phyloP scores from a whole-genome alignment of 2,329 filamentous ascomycete species.

The Cryoendolithus antarcticus region DNA sequence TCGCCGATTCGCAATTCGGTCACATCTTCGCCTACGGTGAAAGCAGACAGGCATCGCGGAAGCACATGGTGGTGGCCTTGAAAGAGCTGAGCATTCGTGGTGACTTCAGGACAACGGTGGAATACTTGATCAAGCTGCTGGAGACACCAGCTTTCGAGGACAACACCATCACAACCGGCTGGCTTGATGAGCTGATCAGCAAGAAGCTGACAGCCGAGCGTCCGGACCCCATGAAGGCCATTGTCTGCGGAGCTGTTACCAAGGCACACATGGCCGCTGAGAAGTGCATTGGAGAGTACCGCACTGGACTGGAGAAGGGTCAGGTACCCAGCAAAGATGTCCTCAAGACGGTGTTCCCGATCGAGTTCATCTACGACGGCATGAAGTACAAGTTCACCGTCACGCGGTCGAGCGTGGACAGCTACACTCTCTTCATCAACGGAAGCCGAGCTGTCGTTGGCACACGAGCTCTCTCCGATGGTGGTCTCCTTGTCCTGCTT shows the following conservation, averaged over 20 bases:
- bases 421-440: conserved; percentile 97
- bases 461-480: conserved; percentile 83
- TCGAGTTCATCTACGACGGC: conserved; percentile 98
- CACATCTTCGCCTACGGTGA: conserved; percentile 99
- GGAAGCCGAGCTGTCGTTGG: conserved; percentile 92
- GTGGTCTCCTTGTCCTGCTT: conserved; percentile 81
- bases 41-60: conserved; percentile 87
- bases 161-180: conserved; percentile 97
- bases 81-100: conserved; percentile 99
- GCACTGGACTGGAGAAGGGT: conserved; percentile 81
- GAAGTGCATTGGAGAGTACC: conserved; percentile 74
- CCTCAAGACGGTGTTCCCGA: conserved; percentile 90
- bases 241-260: conserved; percentile 86
- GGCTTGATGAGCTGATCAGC: conserved; percentile 96
- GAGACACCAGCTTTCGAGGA: conserved; percentile 98
- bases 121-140: conserved; percentile 96
- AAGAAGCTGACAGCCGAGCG: conserved; percentile 95
- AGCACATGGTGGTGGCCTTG: conserved; percentile 97
- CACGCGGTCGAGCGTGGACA: conserved; percentile 80
- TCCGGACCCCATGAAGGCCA: conserved; percentile 80
- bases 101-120: conserved; percentile 96
- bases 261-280: conserved; percentile 95
- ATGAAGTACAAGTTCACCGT: conserved; percentile 96
- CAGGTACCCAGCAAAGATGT: conserved; percentile 95
- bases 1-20: conserved; percentile 97